phyloP scores from a whole-genome alignment of 257 asterid genomes.

The Solanum sejunctum region DNA sequence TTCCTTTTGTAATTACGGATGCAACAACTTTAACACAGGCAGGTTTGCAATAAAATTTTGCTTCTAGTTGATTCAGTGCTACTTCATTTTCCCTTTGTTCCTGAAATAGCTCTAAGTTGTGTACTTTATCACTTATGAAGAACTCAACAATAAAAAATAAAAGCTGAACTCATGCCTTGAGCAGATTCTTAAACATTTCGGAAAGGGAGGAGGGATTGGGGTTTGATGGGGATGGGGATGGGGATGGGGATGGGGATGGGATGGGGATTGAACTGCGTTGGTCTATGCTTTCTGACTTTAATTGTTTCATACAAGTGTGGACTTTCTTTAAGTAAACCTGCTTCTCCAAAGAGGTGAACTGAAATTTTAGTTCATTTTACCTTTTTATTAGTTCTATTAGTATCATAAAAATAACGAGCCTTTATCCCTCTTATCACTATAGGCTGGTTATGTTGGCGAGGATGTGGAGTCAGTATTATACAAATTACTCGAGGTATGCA shows the following conservation, averaged over 20 bases:
- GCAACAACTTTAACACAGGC: slow-evolving; percentile 97
- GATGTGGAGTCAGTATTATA: slow-evolving; percentile 83
- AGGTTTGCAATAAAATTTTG: slow-evolving; percentile 44
- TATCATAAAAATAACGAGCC: neutral
- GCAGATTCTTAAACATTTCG: neutral
- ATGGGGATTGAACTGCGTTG: neutral
- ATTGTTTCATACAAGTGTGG: neutral
- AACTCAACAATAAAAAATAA: neutral
- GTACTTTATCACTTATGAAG: neutral
- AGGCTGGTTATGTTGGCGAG: slow-evolving; percentile 98
- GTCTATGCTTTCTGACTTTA: neutral
- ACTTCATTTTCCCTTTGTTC: neutral
- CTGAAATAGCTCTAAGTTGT: neutral
- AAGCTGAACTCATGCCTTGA: neutral
- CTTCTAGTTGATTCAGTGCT: neutral
- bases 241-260: neutral
- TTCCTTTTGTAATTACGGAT: slow-evolving; percentile 83
- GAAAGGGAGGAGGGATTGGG: too few species aligned
- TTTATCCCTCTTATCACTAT: slow-evolving; percentile 6
- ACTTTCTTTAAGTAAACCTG: neutral
- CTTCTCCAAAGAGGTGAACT: neutral
- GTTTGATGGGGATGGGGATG: neutral
- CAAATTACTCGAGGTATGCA: slow-evolving; percentile 69
- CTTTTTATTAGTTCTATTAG: neutral
- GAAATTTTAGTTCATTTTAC: neutral